Base-by-base conservation (phyloP, 768 basidiomycete genomes). In the Amanita exitialis region DNA sequence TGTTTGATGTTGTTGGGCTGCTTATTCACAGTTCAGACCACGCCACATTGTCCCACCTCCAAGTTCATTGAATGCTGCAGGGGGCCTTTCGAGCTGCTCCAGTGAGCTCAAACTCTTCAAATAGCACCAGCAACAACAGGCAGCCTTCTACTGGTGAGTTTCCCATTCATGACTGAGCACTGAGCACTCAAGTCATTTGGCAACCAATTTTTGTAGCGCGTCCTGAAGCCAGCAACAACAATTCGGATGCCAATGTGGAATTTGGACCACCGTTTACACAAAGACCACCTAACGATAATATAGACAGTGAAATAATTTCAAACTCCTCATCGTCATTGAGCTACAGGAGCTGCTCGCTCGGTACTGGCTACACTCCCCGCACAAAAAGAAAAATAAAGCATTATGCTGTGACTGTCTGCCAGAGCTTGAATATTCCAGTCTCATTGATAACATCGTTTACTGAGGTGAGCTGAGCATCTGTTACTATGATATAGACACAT, bases 261-360 rank as follows among this genome's bases (percentile, higher is more conserved):
- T n/a, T 8, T 25, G 15, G 44, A 45, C 27, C 44, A 6, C 44
- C 44, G 15, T 45, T n/a, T 30, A 45, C 44, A 4, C 44, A 45
- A 30, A 45, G 13, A 45, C 44, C 44, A 45, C 44, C 44, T 45
- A 30, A 45, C 12, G 41, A 39, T 18, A 44, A 44, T 44, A 43
- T 20, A 43, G 42, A 43, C 39, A 41, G 21, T 30, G 44, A 45
- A 1, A n/a, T 32, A 1, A 30, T 16, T 45, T 45, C 44, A 28
- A 45, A 45, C 32, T 45, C 44, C 28, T 45, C 28, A 13, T 45
- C 28, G 23, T 45, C 30, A 32, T 16, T 28, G 25, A 45, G 44
- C n/a, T 16, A 18, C 27, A 30, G 28, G 13, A 45, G 44, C 44
- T 45, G 20, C 27, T 45, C 44, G 20, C 44, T 45, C 18, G 27